Conservation (phyloP, 2,329 filamentous ascomycete species). For the Apiospora saccharicola region DNA sequence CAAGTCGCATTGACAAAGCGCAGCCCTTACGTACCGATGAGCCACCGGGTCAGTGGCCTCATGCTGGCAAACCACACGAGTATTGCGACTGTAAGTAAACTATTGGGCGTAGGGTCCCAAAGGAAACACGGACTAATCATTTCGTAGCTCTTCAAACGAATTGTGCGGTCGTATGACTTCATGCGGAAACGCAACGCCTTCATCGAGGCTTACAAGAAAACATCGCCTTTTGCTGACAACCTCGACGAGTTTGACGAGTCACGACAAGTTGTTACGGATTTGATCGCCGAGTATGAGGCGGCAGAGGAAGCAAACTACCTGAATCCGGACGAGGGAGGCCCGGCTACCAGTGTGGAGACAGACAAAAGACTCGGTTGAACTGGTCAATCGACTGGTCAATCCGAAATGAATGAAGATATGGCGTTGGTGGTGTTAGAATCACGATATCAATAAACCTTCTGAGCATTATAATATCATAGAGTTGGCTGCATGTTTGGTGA, state of each 20-base stretch:
- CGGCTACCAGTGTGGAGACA: constrained; percentile 59
- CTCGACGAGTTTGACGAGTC: constrained; percentile 96
- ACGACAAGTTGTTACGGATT: constrained; percentile 85
- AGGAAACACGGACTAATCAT: not conserved
- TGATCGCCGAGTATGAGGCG: constrained; percentile 95
- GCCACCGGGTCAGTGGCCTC: constrained; percentile 91
- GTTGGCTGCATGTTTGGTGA: not conserved
- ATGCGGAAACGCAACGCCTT: constrained; percentile 97
- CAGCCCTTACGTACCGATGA: constrained; percentile 93
- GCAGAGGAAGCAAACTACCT: constrained; percentile 92
- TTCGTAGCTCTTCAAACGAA: constrained; percentile 83
- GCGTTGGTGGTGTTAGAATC: constrained; percentile 17
- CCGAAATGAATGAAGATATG: not conserved
- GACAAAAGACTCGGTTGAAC: constrained; percentile 56
- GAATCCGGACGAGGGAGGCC: constrained; percentile 70
- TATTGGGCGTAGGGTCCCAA: not conserved
- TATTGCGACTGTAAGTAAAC: constrained; percentile 78
- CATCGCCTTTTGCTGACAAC: constrained; percentile 90
- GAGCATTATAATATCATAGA: not conserved
- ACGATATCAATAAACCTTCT: constrained; percentile 22
- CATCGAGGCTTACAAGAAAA: constrained; percentile 95
- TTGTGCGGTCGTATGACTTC: constrained; percentile 89
- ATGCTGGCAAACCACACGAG: constrained; percentile 99
- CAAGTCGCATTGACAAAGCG: constrained; percentile 97
- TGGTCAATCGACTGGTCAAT: not conserved